Evolutionary conservation across 192 early-diverging fungal genomes (phyloP).

Genomic region (Coemansia asiatica): DNA sequence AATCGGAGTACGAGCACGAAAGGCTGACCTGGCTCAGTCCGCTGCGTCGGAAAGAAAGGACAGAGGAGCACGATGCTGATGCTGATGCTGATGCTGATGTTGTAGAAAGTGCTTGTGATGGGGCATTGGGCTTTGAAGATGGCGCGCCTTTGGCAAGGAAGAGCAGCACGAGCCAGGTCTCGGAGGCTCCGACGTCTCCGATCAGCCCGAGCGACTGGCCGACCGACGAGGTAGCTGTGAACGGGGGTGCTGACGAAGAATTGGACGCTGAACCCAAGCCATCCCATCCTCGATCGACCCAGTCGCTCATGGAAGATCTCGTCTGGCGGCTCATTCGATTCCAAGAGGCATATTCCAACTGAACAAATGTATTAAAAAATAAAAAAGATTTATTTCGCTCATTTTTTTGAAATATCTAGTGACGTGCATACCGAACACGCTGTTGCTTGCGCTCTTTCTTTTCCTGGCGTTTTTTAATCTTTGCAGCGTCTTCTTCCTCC

Average conservation of each 20-base stretch:
- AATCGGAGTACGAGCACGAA: slow-evolving; percentile 53
- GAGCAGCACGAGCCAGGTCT: slow-evolving; percentile 14
- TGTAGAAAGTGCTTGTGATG: background rate
- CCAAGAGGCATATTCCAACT: slow-evolving; percentile 49
- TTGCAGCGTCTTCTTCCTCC: slow-evolving; percentile 19
- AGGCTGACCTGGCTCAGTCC: slow-evolving; percentile 20
- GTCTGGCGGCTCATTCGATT: slow-evolving; percentile 52
- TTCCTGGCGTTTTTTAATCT: slow-evolving; percentile 42
- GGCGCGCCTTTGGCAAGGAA: background rate
- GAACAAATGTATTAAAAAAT: background rate
- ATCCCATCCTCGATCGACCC: slow-evolving; percentile 27
- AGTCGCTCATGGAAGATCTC: slow-evolving; percentile 49
- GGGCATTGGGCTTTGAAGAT: background rate
- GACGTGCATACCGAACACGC: slow-evolving; percentile 32
- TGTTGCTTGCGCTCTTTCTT: slow-evolving; percentile 56
- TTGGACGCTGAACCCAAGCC: background rate
- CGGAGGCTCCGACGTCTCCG: slow-evolving; percentile 49
- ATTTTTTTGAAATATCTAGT: slow-evolving; percentile 2
- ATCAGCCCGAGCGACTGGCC: slow-evolving; percentile 51
- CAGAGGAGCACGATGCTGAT: background rate
- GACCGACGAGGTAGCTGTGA: slow-evolving; percentile 18
- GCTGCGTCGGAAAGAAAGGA: background rate
- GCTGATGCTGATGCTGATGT: slow-evolving; percentile 1
- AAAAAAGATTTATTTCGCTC: too few relatives aligned
- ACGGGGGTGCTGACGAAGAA: background rate